Conservation (phyloP, 306 rosid genomes). For the Casuarina cunninghamiana region DNA sequence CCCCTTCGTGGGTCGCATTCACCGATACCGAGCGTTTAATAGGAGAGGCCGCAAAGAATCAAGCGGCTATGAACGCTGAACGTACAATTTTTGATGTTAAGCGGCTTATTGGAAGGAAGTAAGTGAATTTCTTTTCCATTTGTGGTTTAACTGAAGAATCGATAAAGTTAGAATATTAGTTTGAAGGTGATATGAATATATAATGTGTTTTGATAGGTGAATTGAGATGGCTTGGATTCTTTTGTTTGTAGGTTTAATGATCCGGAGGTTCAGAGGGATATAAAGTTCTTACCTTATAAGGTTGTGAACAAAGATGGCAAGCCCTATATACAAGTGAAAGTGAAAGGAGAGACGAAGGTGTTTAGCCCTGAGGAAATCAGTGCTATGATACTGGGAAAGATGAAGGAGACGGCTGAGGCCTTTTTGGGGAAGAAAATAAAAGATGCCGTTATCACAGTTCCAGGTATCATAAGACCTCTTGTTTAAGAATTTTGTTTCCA, state of each 20-base stretch:
- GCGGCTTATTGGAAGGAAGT: slow-evolving; percentile 64
- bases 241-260: slow-evolving; percentile 43
- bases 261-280: slow-evolving; percentile 53
- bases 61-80: slow-evolving; percentile 52
- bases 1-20: slow-evolving; percentile 62
- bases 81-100: slow-evolving; percentile 52
- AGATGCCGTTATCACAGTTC: slow-evolving; percentile 54
- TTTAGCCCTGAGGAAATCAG: slow-evolving; percentile 65
- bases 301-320: slow-evolving; percentile 56
- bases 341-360: slow-evolving; percentile 53
- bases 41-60: slow-evolving; percentile 66
- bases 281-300: slow-evolving; percentile 51
- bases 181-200: background rate
- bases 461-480: slow-evolving; percentile 27
- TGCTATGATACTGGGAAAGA: slow-evolving; percentile 51
- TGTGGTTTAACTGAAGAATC: too few species aligned
- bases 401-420: slow-evolving; percentile 60
- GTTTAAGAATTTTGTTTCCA: background rate
- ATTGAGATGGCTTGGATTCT: background rate
- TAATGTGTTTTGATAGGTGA: background rate
- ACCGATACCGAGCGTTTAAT: slow-evolving; percentile 51
- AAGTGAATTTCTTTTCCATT: background rate
- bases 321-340: slow-evolving; percentile 51
- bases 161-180: background rate
- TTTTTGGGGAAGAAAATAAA: slow-evolving; percentile 54